These are phyloP conservation scores for Zelonia costaricensis DNA, from an alignment of 208 protist species.

Conservation along the genomic window DNA sequence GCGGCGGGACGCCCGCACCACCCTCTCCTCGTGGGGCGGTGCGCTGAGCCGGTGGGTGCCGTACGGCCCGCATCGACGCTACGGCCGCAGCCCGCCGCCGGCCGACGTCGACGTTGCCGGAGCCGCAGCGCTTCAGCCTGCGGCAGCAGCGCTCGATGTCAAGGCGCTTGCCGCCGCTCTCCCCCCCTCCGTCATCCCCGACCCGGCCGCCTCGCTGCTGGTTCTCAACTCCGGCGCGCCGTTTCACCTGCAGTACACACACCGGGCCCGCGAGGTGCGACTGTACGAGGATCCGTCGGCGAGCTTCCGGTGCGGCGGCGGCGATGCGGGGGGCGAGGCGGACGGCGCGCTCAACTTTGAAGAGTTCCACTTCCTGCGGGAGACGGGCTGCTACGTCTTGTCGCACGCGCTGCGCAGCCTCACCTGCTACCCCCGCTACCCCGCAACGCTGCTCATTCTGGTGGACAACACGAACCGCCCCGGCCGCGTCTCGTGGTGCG, in stretches of 20 bases:
- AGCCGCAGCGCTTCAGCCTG: no score
- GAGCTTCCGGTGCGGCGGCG: conserved; percentile 6
- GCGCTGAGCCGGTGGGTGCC: no score
- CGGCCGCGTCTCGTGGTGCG: conserved; percentile 51
- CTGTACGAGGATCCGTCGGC: conserved; percentile 26
- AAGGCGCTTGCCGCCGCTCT: no score
- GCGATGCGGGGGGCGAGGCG: background rate
- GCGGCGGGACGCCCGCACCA: no score
- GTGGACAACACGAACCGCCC: conserved; percentile 68
- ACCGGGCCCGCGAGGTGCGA: conserved; percentile 19
- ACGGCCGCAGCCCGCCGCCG: no score
- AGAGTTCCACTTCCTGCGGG: conserved; percentile 36
- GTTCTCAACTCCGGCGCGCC: conserved; percentile 19
- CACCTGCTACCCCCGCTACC: conserved; percentile 27
- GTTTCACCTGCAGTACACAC: conserved; percentile 26
- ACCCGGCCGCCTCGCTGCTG: no score
- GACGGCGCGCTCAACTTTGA: conserved; percentile 13
- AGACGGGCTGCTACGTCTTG: conserved; percentile 45
- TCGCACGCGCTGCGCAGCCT: conserved; percentile 37
- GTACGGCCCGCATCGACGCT: no score
- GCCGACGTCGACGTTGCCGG: no score
- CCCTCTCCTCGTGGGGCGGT: no score
- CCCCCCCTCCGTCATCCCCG: no score
- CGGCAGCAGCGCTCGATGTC: no score
- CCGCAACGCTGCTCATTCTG: conserved; percentile 56